phyloP scores from a whole-genome alignment of 805 yeast species.

The Wilhelminamyces savonicus region DNA sequence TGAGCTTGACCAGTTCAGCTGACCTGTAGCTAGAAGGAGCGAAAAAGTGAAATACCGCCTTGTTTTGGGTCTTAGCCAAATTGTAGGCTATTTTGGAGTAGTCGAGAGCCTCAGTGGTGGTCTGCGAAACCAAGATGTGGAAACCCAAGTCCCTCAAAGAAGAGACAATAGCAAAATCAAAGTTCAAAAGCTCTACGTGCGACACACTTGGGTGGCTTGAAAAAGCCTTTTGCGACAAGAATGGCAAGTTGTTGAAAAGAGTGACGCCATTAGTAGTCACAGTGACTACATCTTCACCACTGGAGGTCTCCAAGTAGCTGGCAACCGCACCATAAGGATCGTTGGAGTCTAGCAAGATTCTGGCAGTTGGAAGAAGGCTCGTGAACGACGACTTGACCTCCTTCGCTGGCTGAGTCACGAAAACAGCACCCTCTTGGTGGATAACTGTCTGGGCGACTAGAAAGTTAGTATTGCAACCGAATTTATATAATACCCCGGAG shows the following conservation, averaged over 20 bases:
- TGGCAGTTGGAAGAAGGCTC: constrained; percentile 13
- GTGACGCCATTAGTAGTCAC: constrained; percentile 49
- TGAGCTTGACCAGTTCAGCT: constrained; percentile 7
- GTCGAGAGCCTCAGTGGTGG: constrained; percentile 44
- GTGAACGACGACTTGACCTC: constrained; percentile 31
- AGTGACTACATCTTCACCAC: constrained; percentile 26
- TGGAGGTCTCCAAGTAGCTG: constrained; percentile 16
- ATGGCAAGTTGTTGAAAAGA: constrained; percentile 56
- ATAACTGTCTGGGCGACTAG: constrained; percentile 26
- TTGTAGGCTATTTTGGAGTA: constrained; percentile 55
- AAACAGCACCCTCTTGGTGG: constrained; percentile 26
- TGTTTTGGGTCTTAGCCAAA: constrained; percentile 40
- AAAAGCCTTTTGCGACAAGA: constrained; percentile 36
- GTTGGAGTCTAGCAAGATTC: constrained; percentile 34
- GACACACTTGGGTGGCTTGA: constrained; percentile 43
- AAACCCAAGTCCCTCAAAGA: constrained; percentile 65
- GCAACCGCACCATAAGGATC: constrained; percentile 48
- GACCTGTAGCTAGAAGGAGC: constrained; percentile 17
- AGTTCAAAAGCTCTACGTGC: constrained; percentile 50
- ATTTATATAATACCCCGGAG: too few species aligned
- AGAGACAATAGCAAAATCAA: constrained; percentile 67
- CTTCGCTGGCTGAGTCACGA: constrained; percentile 42
- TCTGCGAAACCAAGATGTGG: constrained; percentile 63
- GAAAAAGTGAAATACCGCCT: constrained; percentile 72
- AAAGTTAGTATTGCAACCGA: constrained; percentile 3